Percentiles rank a stretch among this genome's conserved stretches.
phyloP scores from a whole-genome alignment of 352 stramenopile species.

The Thraustochytrium striatum region DNA sequence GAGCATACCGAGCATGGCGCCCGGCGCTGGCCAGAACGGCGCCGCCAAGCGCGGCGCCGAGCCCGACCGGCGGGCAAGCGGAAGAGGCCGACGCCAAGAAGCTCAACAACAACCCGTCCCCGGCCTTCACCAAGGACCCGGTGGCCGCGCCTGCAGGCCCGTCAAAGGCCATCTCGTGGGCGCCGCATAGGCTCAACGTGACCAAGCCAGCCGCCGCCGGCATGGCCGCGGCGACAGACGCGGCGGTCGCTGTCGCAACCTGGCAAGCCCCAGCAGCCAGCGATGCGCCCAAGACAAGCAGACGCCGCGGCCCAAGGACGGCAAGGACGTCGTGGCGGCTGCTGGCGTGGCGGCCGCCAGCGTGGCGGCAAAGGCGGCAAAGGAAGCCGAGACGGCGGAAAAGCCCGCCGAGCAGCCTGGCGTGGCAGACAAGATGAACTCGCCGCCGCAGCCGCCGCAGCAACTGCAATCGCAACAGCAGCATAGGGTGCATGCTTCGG shows the following conservation, averaged over 20 bases:
- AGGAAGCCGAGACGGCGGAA: constrained; percentile 35
- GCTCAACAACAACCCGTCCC: constrained; percentile 23
- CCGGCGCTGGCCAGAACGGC: background rate
- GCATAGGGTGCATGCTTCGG: background rate
- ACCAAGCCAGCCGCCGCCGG: background rate
- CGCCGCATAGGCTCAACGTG: constrained; percentile 9
- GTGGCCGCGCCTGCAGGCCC: background rate
- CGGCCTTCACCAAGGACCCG: background rate
- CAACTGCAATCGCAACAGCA: background rate
- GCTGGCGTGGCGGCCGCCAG: background rate
- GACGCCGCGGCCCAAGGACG: too few relatives aligned
- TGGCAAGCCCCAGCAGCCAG: background rate
- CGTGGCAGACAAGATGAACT: constrained; percentile 3
- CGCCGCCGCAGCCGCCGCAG: background rate
- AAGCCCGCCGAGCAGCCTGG: constrained; percentile 12
- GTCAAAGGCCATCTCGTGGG: background rate
- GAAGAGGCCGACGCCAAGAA: background rate
- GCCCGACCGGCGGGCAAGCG: background rate
- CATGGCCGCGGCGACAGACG: background rate
- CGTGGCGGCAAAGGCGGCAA: background rate
- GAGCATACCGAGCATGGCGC: background rate
- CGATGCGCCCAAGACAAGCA: too few relatives aligned
- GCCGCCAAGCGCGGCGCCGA: background rate
- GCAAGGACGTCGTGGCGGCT: too few relatives aligned
- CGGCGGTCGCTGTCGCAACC: background rate